Evolutionary conservation across 2,329 filamentous ascomycete genomes (phyloP), one percentile per base, ranked within the genome.

Genomic region (Amesomyces nigricolor): DNA sequence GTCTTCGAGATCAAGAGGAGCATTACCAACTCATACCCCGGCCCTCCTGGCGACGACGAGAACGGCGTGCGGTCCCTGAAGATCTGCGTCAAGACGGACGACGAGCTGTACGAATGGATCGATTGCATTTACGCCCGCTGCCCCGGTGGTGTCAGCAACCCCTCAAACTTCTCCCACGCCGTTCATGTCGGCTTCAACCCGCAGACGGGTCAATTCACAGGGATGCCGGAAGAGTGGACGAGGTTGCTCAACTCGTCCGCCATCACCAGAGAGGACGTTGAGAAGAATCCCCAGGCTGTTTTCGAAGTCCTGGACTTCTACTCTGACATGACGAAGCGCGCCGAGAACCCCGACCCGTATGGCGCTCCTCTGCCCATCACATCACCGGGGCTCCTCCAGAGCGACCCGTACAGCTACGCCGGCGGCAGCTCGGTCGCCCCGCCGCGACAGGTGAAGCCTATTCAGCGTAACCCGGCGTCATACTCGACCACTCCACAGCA

Each of bases 101-200:
- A 96, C 67, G 94, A 99, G 64, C 84, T 99, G 52, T 99, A 99
- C 72, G 91, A 95, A 66, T 99, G 94, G 94, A 96, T 97, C 66
- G 94, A 99, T 71, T 89, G 91, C 70, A 95, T 99, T 63, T 97
- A 97, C 70, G 91, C 92, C 64, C 87, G 92, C 61, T 97, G 92
- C 71, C 94, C 94, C 16, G 92, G 94, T 59, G 94, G 94, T 64
- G 94, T 99, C 54, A 96, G 92, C 74, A 96, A 97, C 71, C 94
- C 94, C 5, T 97, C 94, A 62, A 96, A 97, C 75, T 99, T 99
- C 75, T 91, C 88, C 22, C 94, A 99, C 70, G 88, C 91, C 46
- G 91, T 99, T 22, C 94, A 99, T 70, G 94, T 99, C 62, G 94
- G 94, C 58, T 99, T 97, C 68, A 94, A 99, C 69, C 91, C 92